Evolutionary conservation across 1,284 basidiomycete species (phyloP), one percentile per base, ranked within the genome.

Genomic region (Rhodotorula sp.): DNA sequence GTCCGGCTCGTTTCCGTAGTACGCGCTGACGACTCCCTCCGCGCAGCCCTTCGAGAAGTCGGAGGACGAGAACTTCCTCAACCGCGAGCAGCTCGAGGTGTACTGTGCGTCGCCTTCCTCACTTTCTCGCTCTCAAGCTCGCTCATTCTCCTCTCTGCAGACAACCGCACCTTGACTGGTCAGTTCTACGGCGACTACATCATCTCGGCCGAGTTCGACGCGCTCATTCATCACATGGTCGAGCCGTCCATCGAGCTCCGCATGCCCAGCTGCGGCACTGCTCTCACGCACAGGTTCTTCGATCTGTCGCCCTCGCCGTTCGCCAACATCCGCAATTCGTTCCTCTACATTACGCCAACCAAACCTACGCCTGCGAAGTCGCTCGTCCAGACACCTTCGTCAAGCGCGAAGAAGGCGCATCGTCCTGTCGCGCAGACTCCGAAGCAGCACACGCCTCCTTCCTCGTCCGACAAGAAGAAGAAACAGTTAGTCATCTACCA

Each of bases 141-240:
- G 9, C n/a, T n/a, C n/a, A n/a, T n/a, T n/a, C n/a, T n/a, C n/a
- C n/a, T n/a, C n/a, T n/a, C n/a, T n/a, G 30, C 55, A 73, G 65
- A 69, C 62, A 28, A 64, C 9, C 61, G 73, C 7, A 91, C 92
- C 0, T 81, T 89, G 59, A 84, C 85, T 4, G 92, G 92, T 18
- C 86, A 87, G 76, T 95, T 94, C 91, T 84, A 91, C n/a, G 92
- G 83, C 37, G 72, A 80, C 44, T 94, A 87, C 85, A 83, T 85
- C 62, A 88, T 93, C 83, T 88, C 88, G 4, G 13, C 34, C 74
- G 76, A 75, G 2, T 64, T 81, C 63, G 89, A 91, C 79, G 83
- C 83, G 68, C 82, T 92, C 65, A 80, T 93, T 13, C 84, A 85
- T 28, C 82, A 86, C 61, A 92, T 93, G 91, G 84, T 91, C 40